Base-by-base conservation (phyloP, 805 yeast genomes). In the Kodamaea kaohsiungensis region DNA sequence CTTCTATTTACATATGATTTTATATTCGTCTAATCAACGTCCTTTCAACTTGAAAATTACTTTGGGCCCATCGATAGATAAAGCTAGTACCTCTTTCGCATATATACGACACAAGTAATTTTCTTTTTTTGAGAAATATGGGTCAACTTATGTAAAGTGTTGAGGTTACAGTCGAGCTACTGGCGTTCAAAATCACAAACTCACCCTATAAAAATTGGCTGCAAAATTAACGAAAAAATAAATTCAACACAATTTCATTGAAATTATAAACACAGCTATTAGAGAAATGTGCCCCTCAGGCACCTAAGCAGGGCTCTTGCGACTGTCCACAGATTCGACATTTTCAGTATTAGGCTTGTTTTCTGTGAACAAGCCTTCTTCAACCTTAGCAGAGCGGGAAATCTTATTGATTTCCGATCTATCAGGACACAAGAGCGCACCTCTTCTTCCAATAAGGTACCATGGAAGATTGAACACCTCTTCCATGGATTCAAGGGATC, bases 401-500 rank as follows among this genome's bases (percentile, higher is more conserved):
- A 64, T 63, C 56, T 57, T 61, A 60, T 56, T 57, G 43, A 64
- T 57, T 53, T 64, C 66, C n/a, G 68, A 63, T 56, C 60, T 56
- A 54, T 64, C 68, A 12, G 68, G 68, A 52, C 68, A 64, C 47
- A 64, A 61, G 52, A 57, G 60, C 7, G 64, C 61, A 27, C 68
- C 68, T 35, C 52, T 54, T 58, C 67, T 59, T n/a, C 68, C 68
- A 46, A 64, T 59, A 53, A 62, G 39, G 58, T 63, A 62, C 68
- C 68, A 64, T 35, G 68, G 68, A 53, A 64, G 60, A 56, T 60
- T 63, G 59, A 64, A 64, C 48, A 64, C 59, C 40, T 63, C 67
- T 49, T 64, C 68, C 66, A 64, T 64, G 33, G 62, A 57, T 52
- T 64, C 68, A 58, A 64, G 64, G 19, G 67, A 63, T 52, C 68